Evolutionary conservation across 2,329 filamentous ascomycete genomes (phyloP), one percentile per base, ranked within the genome.

Genomic region (Botrytis paeoniae): DNA sequence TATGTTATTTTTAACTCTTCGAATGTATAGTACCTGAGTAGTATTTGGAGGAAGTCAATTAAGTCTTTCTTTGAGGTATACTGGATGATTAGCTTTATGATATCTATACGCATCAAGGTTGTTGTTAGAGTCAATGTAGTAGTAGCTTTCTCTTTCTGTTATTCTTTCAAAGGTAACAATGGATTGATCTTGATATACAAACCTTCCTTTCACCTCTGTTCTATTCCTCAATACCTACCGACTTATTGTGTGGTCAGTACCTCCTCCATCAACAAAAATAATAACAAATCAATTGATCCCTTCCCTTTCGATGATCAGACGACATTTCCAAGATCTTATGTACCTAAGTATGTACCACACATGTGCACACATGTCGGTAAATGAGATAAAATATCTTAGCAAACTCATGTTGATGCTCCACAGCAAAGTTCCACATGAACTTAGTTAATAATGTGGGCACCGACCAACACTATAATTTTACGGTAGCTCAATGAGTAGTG

Each of bases 321-420:
- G 51, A 57, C 51, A 57, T 57, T 57, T 57, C 51, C 51, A 57
- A 57, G 51, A 57, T 57, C 51, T 57, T 57, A 57, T 57, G 51
- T 57, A 29, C n/a, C 51, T 29, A 29, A 57, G 51, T 29, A 57
- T 57, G n/a, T 57, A 29, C 51, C 51, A 29, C n/a, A 32, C 51
- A 51, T n/a, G 48, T 51, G 25, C 51, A 57, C 51, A 57, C n/a
- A 18, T 57, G 51, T 57, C 51, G n/a, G 51, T 57, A 57, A 57
- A 57, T 18, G n/a, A 57, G n/a, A 57, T 3, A 18, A 9, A 29
- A 29, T 8, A 57, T 57, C n/a, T 32, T 4, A 29, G 51, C 51
- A 57, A 57, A 29, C 51, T 57, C n/a, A 57, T 18, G 51, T n/a
- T 57, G 4, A 57, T 57, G 51, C 51, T 57, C 51, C 51, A 57